These are phyloP conservation scores for Lactarius deliciosus DNA, from an alignment of 768 basidiomycete species.

Conservation along the genomic window DNA sequence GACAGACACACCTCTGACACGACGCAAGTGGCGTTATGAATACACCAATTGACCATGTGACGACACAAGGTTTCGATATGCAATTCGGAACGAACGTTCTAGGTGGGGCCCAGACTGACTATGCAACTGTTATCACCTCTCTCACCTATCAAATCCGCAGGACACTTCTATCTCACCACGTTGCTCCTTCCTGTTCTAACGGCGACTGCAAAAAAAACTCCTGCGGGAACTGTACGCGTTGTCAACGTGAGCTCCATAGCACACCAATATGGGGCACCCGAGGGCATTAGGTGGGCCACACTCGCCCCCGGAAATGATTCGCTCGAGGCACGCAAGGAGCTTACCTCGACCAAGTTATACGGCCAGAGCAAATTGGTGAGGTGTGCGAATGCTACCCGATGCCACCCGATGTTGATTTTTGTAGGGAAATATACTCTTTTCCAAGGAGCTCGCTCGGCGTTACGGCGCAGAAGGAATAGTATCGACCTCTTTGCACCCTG, in stretches of 20 bases:
- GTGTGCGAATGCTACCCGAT: neutral
- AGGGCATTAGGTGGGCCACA: constrained; percentile 12
- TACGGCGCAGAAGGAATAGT: constrained; percentile 32
- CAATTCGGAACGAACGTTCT: constrained; percentile 31
- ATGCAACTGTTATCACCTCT: neutral
- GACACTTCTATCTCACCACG: constrained; percentile 31
- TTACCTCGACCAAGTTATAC: neutral
- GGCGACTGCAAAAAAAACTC: constrained; percentile 20
- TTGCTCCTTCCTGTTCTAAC: constrained; percentile 34
- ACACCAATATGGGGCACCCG: neutral
- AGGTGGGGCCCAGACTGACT: constrained; percentile 4
- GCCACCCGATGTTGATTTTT: neutral
- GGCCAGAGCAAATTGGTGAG: constrained; percentile 24
- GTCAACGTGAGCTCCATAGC: constrained; percentile 29
- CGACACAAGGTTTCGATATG: constrained; percentile 30
- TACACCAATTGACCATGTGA: constrained; percentile 16
- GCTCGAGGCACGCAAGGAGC: constrained; percentile 1
- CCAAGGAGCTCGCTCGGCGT: constrained; percentile 33
- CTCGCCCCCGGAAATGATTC: constrained; percentile 6
- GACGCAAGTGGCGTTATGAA: constrained; percentile 20
- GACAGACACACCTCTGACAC: neutral
- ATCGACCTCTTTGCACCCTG: constrained; percentile 24
- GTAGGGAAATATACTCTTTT: constrained; percentile 32
- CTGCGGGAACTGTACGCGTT: constrained; percentile 31
- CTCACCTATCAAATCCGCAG: neutral